phyloP scores from a whole-genome alignment of 164 flowering plant species.

The Macadamia integrifolia region DNA sequence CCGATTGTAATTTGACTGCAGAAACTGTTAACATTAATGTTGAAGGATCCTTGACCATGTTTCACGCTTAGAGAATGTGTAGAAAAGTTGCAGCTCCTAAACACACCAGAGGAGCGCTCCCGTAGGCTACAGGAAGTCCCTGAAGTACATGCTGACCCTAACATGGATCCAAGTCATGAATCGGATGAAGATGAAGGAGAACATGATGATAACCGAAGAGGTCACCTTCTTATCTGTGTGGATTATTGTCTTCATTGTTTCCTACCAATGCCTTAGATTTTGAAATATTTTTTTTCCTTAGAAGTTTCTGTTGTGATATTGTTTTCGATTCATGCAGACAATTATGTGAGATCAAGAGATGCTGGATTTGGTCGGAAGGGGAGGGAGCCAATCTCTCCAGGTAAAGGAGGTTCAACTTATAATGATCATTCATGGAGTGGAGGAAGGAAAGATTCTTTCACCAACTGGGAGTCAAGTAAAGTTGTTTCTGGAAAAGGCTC shows the following conservation, averaged over 20 bases:
- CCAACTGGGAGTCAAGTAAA: slow-evolving; percentile 38
- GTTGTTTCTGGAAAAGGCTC: slow-evolving; percentile 33
- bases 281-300: not conserved
- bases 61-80: slow-evolving; percentile 91
- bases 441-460: slow-evolving; percentile 26
- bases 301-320: slow-evolving; percentile 30
- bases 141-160: slow-evolving; percentile 79
- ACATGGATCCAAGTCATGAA: slow-evolving; percentile 85
- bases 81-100: slow-evolving; percentile 81
- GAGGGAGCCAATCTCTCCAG: slow-evolving; percentile 56
- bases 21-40: not conserved
- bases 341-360: slow-evolving; percentile 35
- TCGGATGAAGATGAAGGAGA: slow-evolving; percentile 80
- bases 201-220: slow-evolving; percentile 50
- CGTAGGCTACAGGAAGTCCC: slow-evolving; percentile 84
- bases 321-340: slow-evolving; percentile 39
- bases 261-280: not conserved
- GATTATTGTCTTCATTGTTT: slow-evolving; percentile 2
- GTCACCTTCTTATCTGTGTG: slow-evolving; percentile 18
- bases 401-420: slow-evolving; percentile 35
- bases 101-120: slow-evolving; percentile 75
- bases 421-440: slow-evolving; percentile 44
- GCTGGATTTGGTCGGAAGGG: slow-evolving; percentile 44
- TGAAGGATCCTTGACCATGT: slow-evolving; percentile 54
- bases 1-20: not conserved